Conservation (phyloP, 176 grass and related monocot species). For the Avena insularis region DNA sequence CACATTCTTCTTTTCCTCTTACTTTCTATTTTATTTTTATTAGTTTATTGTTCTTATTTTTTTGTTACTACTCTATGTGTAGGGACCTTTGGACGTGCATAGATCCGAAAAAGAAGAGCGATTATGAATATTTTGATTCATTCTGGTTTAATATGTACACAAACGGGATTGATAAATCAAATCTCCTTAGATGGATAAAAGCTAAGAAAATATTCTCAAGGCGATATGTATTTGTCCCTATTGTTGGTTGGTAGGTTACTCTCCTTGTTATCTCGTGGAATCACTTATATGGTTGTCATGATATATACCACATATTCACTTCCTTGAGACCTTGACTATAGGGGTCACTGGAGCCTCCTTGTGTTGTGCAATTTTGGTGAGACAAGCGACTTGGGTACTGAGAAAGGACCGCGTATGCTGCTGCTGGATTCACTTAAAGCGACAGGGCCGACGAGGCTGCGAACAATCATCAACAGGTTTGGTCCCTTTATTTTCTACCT, state of each 20-base stretch:
- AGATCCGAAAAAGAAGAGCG: conserved; percentile 65
- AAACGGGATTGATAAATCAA: conserved; percentile 43
- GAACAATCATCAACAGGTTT: background rate
- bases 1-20: background rate
- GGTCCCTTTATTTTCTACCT: background rate
- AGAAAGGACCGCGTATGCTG: conserved; percentile 67
- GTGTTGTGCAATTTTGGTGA: conserved; percentile 89
- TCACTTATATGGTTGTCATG: background rate
- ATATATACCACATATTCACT: conserved; percentile 1
- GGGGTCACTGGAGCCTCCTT: conserved; percentile 93
- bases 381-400: conserved; percentile 32
- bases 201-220: conserved; percentile 78
- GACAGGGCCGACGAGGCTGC: conserved; percentile 12
- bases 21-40: background rate
- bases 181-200: conserved; percentile 90
- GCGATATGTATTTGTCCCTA: conserved; percentile 85
- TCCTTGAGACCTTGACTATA: conserved; percentile 28
- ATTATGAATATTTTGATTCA: conserved; percentile 74
- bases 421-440: conserved; percentile 84
- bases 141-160: conserved; percentile 91
- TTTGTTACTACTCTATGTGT: conserved; percentile 21
- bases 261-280: conserved; percentile 4
- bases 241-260: conserved; percentile 73
- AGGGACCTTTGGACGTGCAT: conserved; percentile 77
- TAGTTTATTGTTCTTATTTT: background rate